A percentile compares a stretch with the other conserved stretches of the same genome.
phyloP scores from a whole-genome alignment of 257 asterid species.

The Cinchona pubescens region DNA sequence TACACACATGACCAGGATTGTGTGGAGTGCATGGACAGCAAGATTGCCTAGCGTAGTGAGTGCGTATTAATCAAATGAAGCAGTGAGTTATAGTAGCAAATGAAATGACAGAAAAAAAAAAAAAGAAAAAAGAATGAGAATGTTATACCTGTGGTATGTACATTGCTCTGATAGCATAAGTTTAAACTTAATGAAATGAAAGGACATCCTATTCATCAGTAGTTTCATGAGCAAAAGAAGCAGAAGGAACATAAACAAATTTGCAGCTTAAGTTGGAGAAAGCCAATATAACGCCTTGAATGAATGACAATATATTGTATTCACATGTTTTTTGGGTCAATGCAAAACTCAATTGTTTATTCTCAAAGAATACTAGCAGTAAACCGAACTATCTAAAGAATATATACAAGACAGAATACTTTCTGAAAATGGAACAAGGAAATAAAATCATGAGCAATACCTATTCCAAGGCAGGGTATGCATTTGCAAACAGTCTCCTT shows the following conservation, averaged over 20 bases:
- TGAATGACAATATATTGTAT: neutral
- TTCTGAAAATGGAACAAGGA: conserved; percentile 1
- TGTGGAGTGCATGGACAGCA: neutral
- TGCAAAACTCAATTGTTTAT: neutral
- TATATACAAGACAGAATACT: neutral
- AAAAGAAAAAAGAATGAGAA: neutral
- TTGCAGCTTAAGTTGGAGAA: neutral
- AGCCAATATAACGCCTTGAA: neutral
- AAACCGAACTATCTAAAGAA: neutral
- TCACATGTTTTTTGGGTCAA: neutral
- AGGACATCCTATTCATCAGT: neutral
- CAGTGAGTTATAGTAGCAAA: neutral
- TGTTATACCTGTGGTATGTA: neutral
- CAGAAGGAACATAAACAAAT: neutral
- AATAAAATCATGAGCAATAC: conserved; percentile 31
- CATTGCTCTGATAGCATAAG: neutral
- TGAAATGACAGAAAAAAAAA: neutral
- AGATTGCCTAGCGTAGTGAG: neutral
- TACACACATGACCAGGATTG: neutral
- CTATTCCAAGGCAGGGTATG: conserved; percentile 90
- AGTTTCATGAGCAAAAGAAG: neutral
- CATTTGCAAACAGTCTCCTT: conserved; percentile 87
- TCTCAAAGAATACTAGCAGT: neutral
- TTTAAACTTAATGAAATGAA: neutral
- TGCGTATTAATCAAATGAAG: neutral